A percentile compares a stretch with the other conserved stretches of the same genome.
These are phyloP conservation scores for Fusarium keratoplasticum DNA, from an alignment of 2,329 filamentous ascomycete species.

Conservation along the genomic window DNA sequence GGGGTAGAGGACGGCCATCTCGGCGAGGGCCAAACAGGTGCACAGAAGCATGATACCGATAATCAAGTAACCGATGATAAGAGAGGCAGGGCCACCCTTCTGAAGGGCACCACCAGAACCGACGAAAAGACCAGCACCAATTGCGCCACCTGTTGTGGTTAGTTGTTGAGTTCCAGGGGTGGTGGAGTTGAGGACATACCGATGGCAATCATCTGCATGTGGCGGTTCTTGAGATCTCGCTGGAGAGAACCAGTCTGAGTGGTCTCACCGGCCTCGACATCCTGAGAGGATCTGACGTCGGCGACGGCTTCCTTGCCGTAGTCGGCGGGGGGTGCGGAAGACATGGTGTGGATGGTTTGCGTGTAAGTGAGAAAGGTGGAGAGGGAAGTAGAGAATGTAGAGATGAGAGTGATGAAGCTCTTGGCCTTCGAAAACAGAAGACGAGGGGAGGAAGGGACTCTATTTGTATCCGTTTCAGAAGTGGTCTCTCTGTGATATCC, in stretches of 20 bases:
- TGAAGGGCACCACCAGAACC: slow-evolving; percentile 79
- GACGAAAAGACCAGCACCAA: slow-evolving; percentile 87
- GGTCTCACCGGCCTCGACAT: slow-evolving; percentile 36
- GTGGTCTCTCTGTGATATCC: slow-evolving; percentile 3
- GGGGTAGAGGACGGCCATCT: slow-evolving; percentile 90
- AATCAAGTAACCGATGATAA: slow-evolving; percentile 78
- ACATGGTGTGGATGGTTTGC: slow-evolving; percentile 6
- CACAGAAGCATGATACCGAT: slow-evolving; percentile 39
- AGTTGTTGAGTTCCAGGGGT: not conserved
- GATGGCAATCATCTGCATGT: slow-evolving; percentile 98
- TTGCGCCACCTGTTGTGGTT: slow-evolving; percentile 38
- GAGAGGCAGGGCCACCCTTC: slow-evolving; percentile 79
- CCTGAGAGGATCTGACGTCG: slow-evolving; percentile 24
- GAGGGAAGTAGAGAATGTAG: not conserved
- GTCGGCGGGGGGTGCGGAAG: slow-evolving; percentile 31
- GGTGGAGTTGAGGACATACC: slow-evolving; percentile 53
- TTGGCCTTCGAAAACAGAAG: slow-evolving; percentile 22
- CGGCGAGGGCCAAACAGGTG: slow-evolving; percentile 90
- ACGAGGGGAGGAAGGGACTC: slow-evolving; percentile 4
- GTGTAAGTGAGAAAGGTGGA: slow-evolving; percentile 1
- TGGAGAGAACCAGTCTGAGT: slow-evolving; percentile 37
- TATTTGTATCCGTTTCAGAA: slow-evolving; percentile 35
- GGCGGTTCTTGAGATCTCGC: slow-evolving; percentile 81
- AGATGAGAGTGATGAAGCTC: slow-evolving; percentile 34
- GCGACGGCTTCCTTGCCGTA: slow-evolving; percentile 37